Evolutionary conservation across 1,284 basidiomycete genomes (phyloP), one percentile per base, ranked within the genome.

Genomic region (Takashimella tepidaria): DNA sequence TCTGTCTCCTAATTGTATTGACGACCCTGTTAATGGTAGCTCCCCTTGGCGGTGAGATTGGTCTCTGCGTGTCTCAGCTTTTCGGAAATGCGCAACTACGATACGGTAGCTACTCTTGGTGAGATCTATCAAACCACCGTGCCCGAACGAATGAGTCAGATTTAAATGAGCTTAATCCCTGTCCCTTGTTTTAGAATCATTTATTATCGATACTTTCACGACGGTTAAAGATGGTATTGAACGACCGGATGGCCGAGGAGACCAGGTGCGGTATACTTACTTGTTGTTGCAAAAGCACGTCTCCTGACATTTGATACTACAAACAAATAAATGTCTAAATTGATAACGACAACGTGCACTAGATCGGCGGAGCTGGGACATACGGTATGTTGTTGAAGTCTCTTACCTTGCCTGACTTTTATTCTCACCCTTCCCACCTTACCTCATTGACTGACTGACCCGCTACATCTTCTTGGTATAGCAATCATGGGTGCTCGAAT

Each of bases 331-430:
- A n/a, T n/a, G n/a, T n/a, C n/a, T n/a, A n/a, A n/a, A n/a, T n/a
- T 43, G 6, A 11, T 13, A 49, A 50, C 56, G 41, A 47, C 55
- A 5, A 11, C 26, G 46, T 16, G 46, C n/a, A n/a, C 13, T 31
- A 75, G 73, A 65, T 76, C 23, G 74, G 73, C 0, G 74, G 74
- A 21, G 72, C 66, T 5, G 74, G 74, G 0, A 69, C 70, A 8
- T 76, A 74, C 26, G 66, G 73, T 76, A 37, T 22, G 63, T 59
- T 3, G 4, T 10, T 12, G 6, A 16, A 27, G 21, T 10, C 4
- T 19, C 19, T n/a, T n/a, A n/a, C 19, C 26, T 22, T 20, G 21
- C 22, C 41, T 19, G 3, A 19, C 49, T 25, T 43, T 22, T 10
- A 22, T 6, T n/a, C 25, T 3, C 31, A 10, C 19, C 31, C 42